Conservation (phyloP, 371 early-diverging fungal species). For the Neoconidiobolus thromboides region DNA sequence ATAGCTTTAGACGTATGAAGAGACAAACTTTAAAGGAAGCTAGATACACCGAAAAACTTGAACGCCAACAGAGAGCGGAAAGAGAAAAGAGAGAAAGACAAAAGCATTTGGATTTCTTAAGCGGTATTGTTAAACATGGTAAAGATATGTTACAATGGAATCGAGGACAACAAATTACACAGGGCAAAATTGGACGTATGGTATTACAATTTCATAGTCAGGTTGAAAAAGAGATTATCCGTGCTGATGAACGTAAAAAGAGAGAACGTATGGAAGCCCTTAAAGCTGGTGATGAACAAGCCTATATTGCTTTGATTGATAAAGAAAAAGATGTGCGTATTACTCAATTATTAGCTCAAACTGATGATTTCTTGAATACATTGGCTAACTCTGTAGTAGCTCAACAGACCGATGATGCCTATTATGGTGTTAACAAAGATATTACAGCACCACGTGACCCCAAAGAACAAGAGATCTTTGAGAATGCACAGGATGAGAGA, state of each 20-base stretch:
- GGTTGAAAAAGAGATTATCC: slow-evolving; percentile 79
- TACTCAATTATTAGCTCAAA: slow-evolving; percentile 68
- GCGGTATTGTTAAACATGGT: slow-evolving; percentile 53
- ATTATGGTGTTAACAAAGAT: slow-evolving; percentile 14
- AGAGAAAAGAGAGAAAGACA: slow-evolving; percentile 69
- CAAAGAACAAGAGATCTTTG: slow-evolving; percentile 42
- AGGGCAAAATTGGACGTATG: slow-evolving; percentile 47
- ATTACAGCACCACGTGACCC: slow-evolving; percentile 14
- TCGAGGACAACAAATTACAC: slow-evolving; percentile 36
- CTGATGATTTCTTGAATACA: slow-evolving; percentile 62
- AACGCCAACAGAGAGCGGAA: slow-evolving; percentile 70
- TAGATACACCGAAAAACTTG: slow-evolving; percentile 73
- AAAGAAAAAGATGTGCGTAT: slow-evolving; percentile 87
- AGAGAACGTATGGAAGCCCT: slow-evolving; percentile 90
- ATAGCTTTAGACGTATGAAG: slow-evolving; percentile 66
- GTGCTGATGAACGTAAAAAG: slow-evolving; percentile 51
- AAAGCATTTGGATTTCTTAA: slow-evolving; percentile 56
- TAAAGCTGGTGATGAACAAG: slow-evolving; percentile 81
- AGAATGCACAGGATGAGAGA: slow-evolving; percentile 39
- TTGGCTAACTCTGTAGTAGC: slow-evolving; percentile 55
- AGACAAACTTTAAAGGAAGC: slow-evolving; percentile 79
- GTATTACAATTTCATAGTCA: slow-evolving; percentile 57
- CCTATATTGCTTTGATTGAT: slow-evolving; percentile 81
- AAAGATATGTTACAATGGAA: slow-evolving; percentile 49
- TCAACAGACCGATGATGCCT: slow-evolving; percentile 51